A percentile compares a stretch with the other conserved stretches of the same genome.
Conservation (phyloP, 768 basidiomycete species). For the Aureoboletus auriporus region DNA sequence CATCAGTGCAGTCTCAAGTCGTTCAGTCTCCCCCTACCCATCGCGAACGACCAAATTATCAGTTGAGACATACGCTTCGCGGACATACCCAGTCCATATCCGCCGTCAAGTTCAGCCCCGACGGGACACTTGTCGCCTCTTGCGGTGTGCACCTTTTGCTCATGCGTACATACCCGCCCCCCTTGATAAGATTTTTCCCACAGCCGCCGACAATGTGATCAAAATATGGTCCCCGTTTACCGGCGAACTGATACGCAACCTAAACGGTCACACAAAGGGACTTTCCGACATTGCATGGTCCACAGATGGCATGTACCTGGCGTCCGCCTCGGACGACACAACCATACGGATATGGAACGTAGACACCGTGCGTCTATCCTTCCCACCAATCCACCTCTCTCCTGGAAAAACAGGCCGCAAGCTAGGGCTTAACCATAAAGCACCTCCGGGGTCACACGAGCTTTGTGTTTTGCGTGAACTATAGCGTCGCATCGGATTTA, state of each 20-base stretch:
- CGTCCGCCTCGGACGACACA: slow-evolving; percentile 90
- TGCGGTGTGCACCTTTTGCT: slow-evolving; percentile 57
- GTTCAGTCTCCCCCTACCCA: slow-evolving; percentile 36
- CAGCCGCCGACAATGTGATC: slow-evolving; percentile 73
- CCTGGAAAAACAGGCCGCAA: slow-evolving; percentile 1
- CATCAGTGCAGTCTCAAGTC: slow-evolving; percentile 27
- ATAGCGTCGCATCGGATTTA: slow-evolving; percentile 82
- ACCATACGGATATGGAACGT: slow-evolving; percentile 89
- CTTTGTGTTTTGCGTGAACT: slow-evolving; percentile 90
- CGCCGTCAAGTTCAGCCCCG: slow-evolving; percentile 87
- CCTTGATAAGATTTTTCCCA: neutral
- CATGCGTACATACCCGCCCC: neutral
- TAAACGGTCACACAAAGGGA: slow-evolving; percentile 75
- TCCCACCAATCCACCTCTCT: neutral
- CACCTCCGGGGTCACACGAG: slow-evolving; percentile 78
- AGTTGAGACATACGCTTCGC: slow-evolving; percentile 58
- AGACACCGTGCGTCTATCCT: slow-evolving; percentile 54
- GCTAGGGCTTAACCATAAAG: slow-evolving; percentile 67
- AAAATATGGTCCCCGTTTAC: slow-evolving; percentile 85
- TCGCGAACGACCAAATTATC: slow-evolving; percentile 57
- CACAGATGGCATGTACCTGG: slow-evolving; percentile 73
- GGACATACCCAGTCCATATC: slow-evolving; percentile 86
- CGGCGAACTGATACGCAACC: slow-evolving; percentile 69
- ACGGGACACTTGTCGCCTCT: slow-evolving; percentile 82
- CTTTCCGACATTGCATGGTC: slow-evolving; percentile 91